These are phyloP conservation scores for Russula brevipes DNA, from an alignment of 768 basidiomycete genomes.

Conservation along the genomic window DNA sequence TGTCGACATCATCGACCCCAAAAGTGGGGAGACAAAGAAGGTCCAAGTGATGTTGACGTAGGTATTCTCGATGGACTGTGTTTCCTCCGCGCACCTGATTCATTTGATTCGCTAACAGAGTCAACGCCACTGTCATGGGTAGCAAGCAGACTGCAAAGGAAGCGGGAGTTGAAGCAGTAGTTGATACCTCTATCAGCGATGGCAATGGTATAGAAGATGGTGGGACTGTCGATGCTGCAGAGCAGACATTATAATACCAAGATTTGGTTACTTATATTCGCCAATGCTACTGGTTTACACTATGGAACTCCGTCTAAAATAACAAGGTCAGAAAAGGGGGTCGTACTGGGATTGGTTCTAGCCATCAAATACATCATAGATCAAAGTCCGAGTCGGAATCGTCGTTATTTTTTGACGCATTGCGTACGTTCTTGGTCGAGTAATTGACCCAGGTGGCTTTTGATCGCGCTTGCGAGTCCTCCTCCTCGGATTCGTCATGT, in stretches of 20 bases:
- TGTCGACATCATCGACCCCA: slow-evolving; percentile 54
- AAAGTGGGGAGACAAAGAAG: slow-evolving; percentile 48
- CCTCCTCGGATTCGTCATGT: slow-evolving; percentile 46
- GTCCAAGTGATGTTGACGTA: slow-evolving; percentile 73
- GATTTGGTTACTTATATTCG: background rate
- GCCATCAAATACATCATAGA: slow-evolving; percentile 24
- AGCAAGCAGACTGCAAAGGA: slow-evolving; percentile 52
- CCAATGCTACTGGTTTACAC: slow-evolving; percentile 7
- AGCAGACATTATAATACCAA: slow-evolving; percentile 31
- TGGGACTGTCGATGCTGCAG: slow-evolving; percentile 29
- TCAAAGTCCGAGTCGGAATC: slow-evolving; percentile 80
- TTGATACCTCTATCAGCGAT: slow-evolving; percentile 15
- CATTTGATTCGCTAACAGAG: slow-evolving; percentile 36
- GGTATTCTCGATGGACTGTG: slow-evolving; percentile 31
- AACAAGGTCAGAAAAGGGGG: background rate
- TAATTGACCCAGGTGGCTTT: slow-evolving; percentile 53
- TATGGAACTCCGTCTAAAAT: background rate
- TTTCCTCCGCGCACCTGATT: background rate
- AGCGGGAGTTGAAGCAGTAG: slow-evolving; percentile 34
- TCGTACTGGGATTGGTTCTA: background rate
- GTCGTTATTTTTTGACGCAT: slow-evolving; percentile 44
- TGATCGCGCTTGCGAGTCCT: slow-evolving; percentile 51
- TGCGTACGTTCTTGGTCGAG: slow-evolving; percentile 51
- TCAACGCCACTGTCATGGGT: slow-evolving; percentile 72
- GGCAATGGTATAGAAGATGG: slow-evolving; percentile 28